Evolutionary conservation across 495 filamentous ascomycete genomes (phyloP), one percentile per base, ranked within the genome.

Genomic region (Letharia lupina): DNA sequence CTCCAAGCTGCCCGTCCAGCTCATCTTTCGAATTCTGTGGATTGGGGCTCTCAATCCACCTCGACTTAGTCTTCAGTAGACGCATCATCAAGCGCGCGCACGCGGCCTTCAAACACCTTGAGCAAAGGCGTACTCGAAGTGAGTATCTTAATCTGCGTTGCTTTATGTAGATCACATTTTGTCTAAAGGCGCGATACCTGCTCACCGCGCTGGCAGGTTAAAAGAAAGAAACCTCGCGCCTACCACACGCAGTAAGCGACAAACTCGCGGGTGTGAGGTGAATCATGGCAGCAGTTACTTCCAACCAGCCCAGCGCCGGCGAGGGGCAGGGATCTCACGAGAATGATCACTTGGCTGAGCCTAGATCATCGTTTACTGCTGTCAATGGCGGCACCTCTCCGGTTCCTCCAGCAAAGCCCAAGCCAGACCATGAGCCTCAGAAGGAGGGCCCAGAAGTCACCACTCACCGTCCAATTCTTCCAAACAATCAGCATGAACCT

Each of bases 341-440:
- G 42, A 65, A 54, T 33, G 78, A 82, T 45, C 71, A 74, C 23
- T 76, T 76, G 56, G 66, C 78, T 40, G 80, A 81, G 31, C 77
- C 78, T 52, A 81, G 78, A 57, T 79, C 81, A 40, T 80, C 80
- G 20, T 84, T 84, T 65, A 84, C 81, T 6, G 81, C 81, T 54
- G 81, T 84, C 40, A 84, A 84, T 73, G 81, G 79, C 59, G 78
- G 71, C 65, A 78, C 79, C 7, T 57, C 73, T 20, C 60, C 72
- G 31, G 40, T 60, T 35, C 67, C 37, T 61, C 67, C 60, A 23
- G 66, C 50, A 37, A 71, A 67, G 63, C 67, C 57, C 65, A 69
- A 63, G 68, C 65, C 64, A 67, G 69, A 61, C 15, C 70, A 61
- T 40, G 63, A 66, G 70, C 48, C 72, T 20, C 67, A 68, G 47